Percentiles rank a stretch among this genome's conserved stretches.
Evolutionary conservation across 495 filamentous ascomycete genomes (phyloP).

Genomic region (Neurospora sp.): DNA sequence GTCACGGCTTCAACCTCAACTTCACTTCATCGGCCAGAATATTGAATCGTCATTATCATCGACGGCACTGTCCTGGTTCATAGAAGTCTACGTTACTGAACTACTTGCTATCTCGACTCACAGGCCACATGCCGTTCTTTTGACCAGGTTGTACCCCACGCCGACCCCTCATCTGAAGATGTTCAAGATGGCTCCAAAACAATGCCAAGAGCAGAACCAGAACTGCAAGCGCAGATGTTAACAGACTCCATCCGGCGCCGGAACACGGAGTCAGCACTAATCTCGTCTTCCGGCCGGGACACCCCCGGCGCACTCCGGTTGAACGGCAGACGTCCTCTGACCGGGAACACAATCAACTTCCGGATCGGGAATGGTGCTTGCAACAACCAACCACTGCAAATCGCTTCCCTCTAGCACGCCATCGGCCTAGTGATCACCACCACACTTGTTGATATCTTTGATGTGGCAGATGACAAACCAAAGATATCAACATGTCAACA

Average conservation of each 20-base stretch:
- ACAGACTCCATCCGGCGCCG: neutral
- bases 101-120: no score
- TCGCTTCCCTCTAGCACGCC: slow-evolving; percentile 7
- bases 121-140: neutral
- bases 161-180: neutral
- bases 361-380: neutral
- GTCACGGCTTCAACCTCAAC: neutral
- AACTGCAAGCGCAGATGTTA: neutral
- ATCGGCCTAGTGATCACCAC: slow-evolving; percentile 3
- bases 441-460: neutral
- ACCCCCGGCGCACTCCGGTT: neutral
- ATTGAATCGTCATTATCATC: neutral
- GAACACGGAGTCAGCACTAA: neutral
- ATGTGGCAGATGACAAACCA: neutral
- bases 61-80: neutral
- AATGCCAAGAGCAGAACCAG: neutral
- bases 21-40: neutral
- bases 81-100: no score
- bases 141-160: neutral
- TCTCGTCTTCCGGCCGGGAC: neutral
- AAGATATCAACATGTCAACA: neutral
- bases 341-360: neutral
- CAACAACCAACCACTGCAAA: neutral
- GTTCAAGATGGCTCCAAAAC: neutral
- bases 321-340: neutral